A percentile compares a stretch with the other conserved stretches of the same genome.
These are phyloP conservation scores for Panicum hallii DNA, from an alignment of 202 grass and related monocot genomes.

Conservation along the genomic window DNA sequence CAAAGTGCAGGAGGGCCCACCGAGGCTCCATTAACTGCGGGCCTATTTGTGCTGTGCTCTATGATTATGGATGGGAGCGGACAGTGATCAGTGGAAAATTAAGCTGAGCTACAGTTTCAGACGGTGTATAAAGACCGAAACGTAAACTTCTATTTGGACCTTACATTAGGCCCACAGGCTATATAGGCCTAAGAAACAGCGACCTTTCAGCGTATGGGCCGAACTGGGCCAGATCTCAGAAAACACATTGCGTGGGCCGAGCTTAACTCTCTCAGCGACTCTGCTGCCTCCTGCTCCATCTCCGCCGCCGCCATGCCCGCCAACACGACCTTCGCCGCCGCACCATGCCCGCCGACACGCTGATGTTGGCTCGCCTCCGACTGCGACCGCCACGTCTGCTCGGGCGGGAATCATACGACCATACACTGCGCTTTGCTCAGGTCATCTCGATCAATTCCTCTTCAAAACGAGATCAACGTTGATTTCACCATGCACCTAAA, in stretches of 20 bases:
- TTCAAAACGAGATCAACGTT: neutral
- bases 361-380: neutral
- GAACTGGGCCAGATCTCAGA: too few relatives aligned
- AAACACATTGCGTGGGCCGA: too few relatives aligned
- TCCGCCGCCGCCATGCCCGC: neutral
- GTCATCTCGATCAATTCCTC: neutral
- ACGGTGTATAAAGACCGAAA: too few relatives aligned
- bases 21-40: neutral
- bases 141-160: neutral
- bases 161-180: neutral
- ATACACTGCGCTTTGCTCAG: neutral
- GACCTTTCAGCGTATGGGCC: neutral
- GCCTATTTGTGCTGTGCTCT: neutral
- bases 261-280: too few relatives aligned
- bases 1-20: conserved; percentile 23
- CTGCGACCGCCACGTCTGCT: too few relatives aligned
- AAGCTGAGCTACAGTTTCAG: too few relatives aligned
- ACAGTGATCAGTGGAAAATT: neutral
- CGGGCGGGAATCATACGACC: neutral
- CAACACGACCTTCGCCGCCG: neutral
- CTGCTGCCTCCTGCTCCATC: neutral
- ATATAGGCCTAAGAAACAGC: neutral
- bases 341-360: neutral
- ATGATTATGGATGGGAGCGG: neutral
- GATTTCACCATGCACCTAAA: neutral